Evolutionary conservation across 2,329 filamentous ascomycete species (phyloP), one percentile per base, ranked within the genome.

Genomic region (Hymenoscyphus infarciens): DNA sequence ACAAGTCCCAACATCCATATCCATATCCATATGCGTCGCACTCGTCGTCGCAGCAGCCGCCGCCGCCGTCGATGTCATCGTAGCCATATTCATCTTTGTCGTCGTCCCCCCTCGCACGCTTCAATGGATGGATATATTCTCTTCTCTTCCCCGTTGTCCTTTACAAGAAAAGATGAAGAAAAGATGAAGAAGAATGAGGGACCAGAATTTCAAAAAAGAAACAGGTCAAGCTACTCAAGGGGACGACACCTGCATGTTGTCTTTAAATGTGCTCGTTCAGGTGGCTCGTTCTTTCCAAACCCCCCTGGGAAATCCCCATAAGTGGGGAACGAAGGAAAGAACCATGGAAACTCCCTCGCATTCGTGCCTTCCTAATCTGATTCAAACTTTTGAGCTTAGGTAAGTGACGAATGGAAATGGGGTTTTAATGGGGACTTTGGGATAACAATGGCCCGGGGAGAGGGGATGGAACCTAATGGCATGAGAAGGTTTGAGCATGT

Each of bases 1-100:
- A 56, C 61, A 27, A 54, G 56, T 57, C 39, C 54, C 56, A 61
- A 64, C 64, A 56, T 55, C 63, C 61, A 64, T 64, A 38, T 33
- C 54, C 57, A 63, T 64, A 49, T 27, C 13, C 42, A 49, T 64
- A 49, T 27, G 5, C 42, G 25, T 49, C 42, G n/a, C 42, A 19
- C 42, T 15, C 42, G 19, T 49, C 19, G n/a, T 15, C 10, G n/a
- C 19, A 19, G 13, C 42, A 49, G n/a, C 42, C 42, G 42, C 8
- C 42, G 42, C 8, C 13, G 33, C 42, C 7, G n/a, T 45, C 39
- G 39, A 45, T 4, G 16, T 19, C 16, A n/a, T 45, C 1, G 7
- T 11, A 25, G 42, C 42, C 42, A 49, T 49, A 49, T 49, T 49
- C 42, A 49, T 49, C 7, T 49, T 49, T 35, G 33, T 2, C 33